Percentiles rank a stretch among this genome's conserved stretches.
Evolutionary conservation across 805 yeast species (phyloP).

Genomic region (Pichia gijzeniarum): DNA sequence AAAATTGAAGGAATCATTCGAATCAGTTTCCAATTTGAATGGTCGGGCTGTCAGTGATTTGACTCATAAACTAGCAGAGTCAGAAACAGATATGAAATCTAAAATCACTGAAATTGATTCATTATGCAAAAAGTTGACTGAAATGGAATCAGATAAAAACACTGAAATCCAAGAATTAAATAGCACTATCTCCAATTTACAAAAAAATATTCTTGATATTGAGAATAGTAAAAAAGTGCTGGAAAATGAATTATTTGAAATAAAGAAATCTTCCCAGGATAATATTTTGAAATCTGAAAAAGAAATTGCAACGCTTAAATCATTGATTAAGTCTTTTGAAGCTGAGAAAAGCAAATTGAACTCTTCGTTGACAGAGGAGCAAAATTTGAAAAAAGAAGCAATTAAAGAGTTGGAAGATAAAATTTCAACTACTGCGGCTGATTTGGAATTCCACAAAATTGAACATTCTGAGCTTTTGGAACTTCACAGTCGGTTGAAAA

Average conservation of each 20-base stretch:
- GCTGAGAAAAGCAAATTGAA: neutral
- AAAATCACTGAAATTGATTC: slow-evolving; percentile 1
- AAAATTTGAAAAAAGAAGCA: slow-evolving; percentile 15
- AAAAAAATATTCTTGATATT: neutral
- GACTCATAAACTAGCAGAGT: neutral
- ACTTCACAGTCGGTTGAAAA: neutral
- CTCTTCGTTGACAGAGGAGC: neutral
- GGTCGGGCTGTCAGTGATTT: neutral
- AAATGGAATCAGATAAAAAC: neutral
- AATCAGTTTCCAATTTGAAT: neutral
- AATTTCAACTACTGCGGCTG: slow-evolving; percentile 43
- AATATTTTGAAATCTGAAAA: neutral
- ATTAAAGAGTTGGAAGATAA: slow-evolving; percentile 18
- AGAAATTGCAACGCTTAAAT: slow-evolving; percentile 55
- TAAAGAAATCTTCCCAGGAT: neutral
- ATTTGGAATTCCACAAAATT: slow-evolving; percentile 64
- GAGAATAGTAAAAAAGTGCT: neutral
- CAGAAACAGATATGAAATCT: neutral
- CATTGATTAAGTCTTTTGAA: neutral
- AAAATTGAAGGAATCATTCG: neutral
- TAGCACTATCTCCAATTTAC: neutral
- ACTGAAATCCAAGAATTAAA: slow-evolving; percentile 1
- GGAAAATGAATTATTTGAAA: neutral
- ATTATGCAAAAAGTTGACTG: neutral
- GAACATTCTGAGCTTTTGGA: slow-evolving; percentile 64